Percentiles rank a stretch among this genome's conserved stretches.
Conservation (phyloP, 1,139 yeast genomes). For the Pichia sp. region DNA sequence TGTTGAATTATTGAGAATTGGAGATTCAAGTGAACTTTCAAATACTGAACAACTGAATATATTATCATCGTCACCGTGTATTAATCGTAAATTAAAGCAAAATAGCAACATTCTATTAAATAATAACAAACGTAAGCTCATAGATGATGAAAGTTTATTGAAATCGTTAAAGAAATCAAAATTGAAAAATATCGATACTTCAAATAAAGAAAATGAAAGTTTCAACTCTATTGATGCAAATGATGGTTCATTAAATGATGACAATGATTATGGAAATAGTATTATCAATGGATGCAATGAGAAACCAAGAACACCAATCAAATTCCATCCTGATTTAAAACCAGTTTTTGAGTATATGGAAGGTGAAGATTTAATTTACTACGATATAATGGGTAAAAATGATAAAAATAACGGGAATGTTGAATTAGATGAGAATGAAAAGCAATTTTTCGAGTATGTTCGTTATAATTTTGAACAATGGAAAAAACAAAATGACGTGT, state of each 20-base stretch:
- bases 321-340: conserved; percentile 10
- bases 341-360: conserved; percentile 17
- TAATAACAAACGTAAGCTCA: background rate
- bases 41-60: conserved; percentile 3
- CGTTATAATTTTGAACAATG: conserved; percentile 32
- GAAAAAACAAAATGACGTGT: conserved; percentile 31
- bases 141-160: background rate
- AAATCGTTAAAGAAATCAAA: background rate
- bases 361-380: conserved; percentile 14
- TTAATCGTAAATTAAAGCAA: conserved; percentile 5
- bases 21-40: conserved; percentile 4
- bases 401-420: background rate
- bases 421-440: conserved; percentile 14
- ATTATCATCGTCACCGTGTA: conserved; percentile 12
- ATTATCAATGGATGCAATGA: background rate
- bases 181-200: background rate
- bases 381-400: conserved; percentile 14
- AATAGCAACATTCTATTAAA: background rate
- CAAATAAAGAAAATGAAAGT: background rate
- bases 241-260: conserved; percentile 4
- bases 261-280: background rate
- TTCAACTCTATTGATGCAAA: conserved; percentile 9
- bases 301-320: conserved; percentile 10
- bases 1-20: background rate
- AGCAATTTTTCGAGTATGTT: conserved; percentile 23